These are phyloP conservation scores for Aquanectria penicillioides DNA, from an alignment of 2,329 filamentous ascomycete genomes.

Conservation along the genomic window DNA sequence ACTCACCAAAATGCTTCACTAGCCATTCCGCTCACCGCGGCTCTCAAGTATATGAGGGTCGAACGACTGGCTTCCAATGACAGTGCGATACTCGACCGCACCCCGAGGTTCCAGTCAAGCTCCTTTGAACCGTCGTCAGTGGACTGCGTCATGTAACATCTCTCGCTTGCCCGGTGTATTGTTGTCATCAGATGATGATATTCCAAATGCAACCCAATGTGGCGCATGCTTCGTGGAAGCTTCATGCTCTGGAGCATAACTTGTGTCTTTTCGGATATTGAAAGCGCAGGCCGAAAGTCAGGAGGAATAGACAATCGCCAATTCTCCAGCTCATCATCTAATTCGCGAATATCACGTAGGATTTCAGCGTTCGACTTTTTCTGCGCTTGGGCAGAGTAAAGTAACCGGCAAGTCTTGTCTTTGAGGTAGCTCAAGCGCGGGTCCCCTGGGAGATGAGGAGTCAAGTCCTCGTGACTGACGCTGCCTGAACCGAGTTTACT, in stretches of 20 bases:
- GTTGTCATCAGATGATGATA: constrained; percentile 64
- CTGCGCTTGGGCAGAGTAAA: constrained; percentile 59
- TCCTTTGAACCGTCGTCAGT: constrained; percentile 30
- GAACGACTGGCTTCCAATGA: constrained; percentile 65
- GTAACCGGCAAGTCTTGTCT: constrained; percentile 55
- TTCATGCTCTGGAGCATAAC: constrained; percentile 9
- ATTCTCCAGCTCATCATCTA: constrained; percentile 64
- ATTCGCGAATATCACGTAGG: constrained; percentile 61
- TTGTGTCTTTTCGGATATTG: constrained; percentile 39
- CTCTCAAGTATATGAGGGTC: constrained; percentile 58
- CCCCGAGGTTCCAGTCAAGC: constrained; percentile 51
- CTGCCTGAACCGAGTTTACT: not conserved
- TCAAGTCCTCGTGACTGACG: not conserved
- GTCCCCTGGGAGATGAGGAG: constrained; percentile 55
- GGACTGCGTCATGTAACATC: constrained; percentile 49
- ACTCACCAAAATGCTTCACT: constrained; percentile 59
- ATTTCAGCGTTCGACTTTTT: constrained; percentile 64
- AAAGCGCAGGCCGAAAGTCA: constrained; percentile 56
- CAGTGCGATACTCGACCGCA: constrained; percentile 61
- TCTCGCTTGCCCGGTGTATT: constrained; percentile 63
- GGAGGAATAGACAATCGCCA: constrained; percentile 61
- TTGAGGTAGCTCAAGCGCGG: constrained; percentile 61
- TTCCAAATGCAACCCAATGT: constrained; percentile 60
- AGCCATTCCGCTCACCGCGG: constrained; percentile 51
- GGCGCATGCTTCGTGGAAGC: constrained; percentile 50